phyloP scores from a whole-genome alignment of 2,329 filamentous ascomycete species.

The Trichoderma arundinaceum region DNA sequence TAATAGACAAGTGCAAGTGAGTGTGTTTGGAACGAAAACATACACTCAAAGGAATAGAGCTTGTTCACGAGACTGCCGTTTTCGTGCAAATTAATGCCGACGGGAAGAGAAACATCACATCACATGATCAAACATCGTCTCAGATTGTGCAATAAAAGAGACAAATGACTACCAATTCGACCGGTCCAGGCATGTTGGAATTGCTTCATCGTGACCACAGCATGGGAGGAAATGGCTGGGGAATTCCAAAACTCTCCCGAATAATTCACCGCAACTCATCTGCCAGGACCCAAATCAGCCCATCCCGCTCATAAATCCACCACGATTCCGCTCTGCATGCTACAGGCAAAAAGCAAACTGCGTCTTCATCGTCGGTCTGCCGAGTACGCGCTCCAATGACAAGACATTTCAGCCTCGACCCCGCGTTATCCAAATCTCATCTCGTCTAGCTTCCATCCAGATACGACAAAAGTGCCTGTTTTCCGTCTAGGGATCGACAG shows the following conservation, averaged over 20 bases:
- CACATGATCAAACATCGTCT: background rate
- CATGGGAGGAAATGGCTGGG: background rate
- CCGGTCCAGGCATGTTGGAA: background rate
- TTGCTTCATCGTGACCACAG: background rate
- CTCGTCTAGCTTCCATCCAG: background rate
- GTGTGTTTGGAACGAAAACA: background rate
- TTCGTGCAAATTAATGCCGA: background rate
- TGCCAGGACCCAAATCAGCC: background rate
- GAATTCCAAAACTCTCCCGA: background rate
- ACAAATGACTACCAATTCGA: background rate
- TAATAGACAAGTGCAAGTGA: background rate
- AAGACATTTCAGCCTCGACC: background rate
- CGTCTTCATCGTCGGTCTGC: background rate
- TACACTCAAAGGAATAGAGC: background rate
- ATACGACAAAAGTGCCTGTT: background rate
- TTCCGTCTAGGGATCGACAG: background rate
- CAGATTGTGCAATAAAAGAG: background rate
- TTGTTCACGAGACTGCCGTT: background rate
- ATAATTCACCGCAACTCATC: background rate
- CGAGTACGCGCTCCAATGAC: constrained; percentile 22
- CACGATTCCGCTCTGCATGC: background rate
- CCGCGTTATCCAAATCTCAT: constrained; percentile 15
- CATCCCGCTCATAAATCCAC: background rate
- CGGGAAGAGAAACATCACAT: background rate
- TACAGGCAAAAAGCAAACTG: constrained; percentile 20